phyloP scores from a whole-genome alignment of 2,329 filamentous ascomycete genomes.

The Colletotrichum musicola region DNA sequence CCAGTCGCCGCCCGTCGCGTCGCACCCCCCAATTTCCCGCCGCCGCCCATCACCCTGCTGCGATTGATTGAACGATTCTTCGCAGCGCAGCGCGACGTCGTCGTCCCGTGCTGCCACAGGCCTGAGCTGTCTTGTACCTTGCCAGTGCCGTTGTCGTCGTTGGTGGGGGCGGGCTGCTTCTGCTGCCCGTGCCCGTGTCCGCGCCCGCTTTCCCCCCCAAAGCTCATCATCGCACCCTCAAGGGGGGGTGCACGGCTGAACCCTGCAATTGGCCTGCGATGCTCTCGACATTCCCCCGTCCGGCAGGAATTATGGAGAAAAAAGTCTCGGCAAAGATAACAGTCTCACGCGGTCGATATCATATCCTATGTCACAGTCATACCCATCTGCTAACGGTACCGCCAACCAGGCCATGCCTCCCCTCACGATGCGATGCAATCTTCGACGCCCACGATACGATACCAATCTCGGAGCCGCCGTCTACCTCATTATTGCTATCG shows the following conservation, averaged over 20 bases:
- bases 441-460: slow-evolving; percentile 20
- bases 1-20: not conserved
- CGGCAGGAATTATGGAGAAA: slow-evolving; percentile 30
- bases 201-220: not conserved
- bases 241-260: slow-evolving; percentile 18
- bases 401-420: no score
- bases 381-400: slow-evolving; percentile 17
- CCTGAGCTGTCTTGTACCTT: not conserved
- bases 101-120: no score
- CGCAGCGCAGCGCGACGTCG: no score
- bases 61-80: no score
- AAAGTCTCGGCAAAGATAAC: slow-evolving; percentile 39
- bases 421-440: not conserved
- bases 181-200: slow-evolving; percentile 1
- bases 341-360: slow-evolving; percentile 2
- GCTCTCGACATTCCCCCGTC: slow-evolving; percentile 12
- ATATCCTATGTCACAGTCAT: slow-evolving; percentile 12
- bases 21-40: slow-evolving; percentile 17
- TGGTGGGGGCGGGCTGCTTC: not conserved
- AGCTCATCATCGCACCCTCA: slow-evolving; percentile 14
- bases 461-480: slow-evolving; percentile 11
- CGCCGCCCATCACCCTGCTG: slow-evolving; percentile 11
- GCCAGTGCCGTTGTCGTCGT: slow-evolving; percentile 12
- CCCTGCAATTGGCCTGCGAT: slow-evolving; percentile 33
- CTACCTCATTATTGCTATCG: not conserved